These are phyloP conservation scores for Prunus padus DNA, from an alignment of 306 rosid genomes.

Conservation along the genomic window DNA sequence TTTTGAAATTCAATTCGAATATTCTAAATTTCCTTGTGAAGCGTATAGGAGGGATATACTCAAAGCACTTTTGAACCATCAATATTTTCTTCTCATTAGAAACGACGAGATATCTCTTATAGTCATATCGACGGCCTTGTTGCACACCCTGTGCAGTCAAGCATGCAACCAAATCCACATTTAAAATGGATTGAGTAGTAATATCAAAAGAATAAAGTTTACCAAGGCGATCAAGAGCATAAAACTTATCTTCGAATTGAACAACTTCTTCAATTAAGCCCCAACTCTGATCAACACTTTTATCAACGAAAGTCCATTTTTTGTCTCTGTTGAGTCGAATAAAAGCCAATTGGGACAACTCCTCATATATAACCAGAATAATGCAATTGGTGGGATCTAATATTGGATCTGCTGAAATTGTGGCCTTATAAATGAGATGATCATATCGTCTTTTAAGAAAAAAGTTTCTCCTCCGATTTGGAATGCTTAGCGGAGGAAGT, in stretches of 20 bases:
- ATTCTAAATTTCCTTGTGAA: not conserved
- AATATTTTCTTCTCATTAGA: not conserved
- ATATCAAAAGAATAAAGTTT: not conserved
- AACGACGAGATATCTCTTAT: not conserved
- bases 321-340: too few relatives aligned
- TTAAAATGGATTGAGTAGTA: too few relatives aligned
- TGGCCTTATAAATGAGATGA: too few relatives aligned
- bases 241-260: not conserved
- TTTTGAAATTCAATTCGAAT: not conserved
- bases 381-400: too few relatives aligned
- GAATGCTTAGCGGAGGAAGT: not conserved
- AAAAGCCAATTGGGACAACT: too few relatives aligned
- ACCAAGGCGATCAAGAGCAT: not conserved
- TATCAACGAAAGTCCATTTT: not conserved
- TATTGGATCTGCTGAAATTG: too few relatives aligned
- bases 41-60: not conserved
- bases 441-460: too few relatives aligned
- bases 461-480: too few relatives aligned
- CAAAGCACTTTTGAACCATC: not conserved
- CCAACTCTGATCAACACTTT: not conserved
- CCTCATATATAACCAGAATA: too few relatives aligned
- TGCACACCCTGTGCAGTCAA: too few relatives aligned
- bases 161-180: not conserved
- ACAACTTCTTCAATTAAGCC: not conserved
- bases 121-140: too few relatives aligned